Evolutionary conservation across 2,329 filamentous ascomycete genomes (phyloP).

Genomic region (Xylariales sp.): DNA sequence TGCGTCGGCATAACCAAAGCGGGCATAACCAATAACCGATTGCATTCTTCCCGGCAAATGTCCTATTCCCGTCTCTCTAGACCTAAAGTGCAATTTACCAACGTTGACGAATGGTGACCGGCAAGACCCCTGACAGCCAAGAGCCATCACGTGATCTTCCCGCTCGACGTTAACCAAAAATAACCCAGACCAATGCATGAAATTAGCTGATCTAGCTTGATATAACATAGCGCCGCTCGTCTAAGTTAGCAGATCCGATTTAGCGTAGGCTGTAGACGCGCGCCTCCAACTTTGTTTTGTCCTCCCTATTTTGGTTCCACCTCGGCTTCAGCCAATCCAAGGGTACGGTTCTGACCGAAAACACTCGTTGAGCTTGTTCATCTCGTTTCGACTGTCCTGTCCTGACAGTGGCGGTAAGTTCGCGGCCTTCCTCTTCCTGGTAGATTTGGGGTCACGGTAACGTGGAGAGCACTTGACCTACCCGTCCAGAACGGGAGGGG

Average conservation of each 20-base stretch:
- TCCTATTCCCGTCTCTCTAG: no score
- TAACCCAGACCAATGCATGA: constrained; percentile 7
- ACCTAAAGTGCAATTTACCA: no score
- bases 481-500: no score
- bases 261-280: constrained; percentile 19
- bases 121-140: constrained; percentile 11
- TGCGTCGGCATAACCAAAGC: no score
- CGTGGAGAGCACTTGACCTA: no score
- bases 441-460: no score
- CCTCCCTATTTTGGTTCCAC: constrained; percentile 8
- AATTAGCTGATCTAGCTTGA: constrained; percentile 3
- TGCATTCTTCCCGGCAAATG: no score
- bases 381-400: no score
- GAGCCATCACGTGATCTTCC: constrained; percentile 18
- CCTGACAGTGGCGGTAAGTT: no score
- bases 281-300: constrained; percentile 14
- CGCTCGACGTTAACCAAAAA: constrained; percentile 12
- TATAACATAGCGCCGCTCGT: constrained; percentile 8
- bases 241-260: constrained; percentile 12
- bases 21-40: no score
- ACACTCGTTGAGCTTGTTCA: no score
- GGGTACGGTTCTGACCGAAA: neutral
- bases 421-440: no score
- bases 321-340: constrained; percentile 7
- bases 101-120: constrained; percentile 13